Evolutionary conservation across 2,329 filamentous ascomycete species (phyloP).

Genomic region (Penicillium rolfsii): DNA sequence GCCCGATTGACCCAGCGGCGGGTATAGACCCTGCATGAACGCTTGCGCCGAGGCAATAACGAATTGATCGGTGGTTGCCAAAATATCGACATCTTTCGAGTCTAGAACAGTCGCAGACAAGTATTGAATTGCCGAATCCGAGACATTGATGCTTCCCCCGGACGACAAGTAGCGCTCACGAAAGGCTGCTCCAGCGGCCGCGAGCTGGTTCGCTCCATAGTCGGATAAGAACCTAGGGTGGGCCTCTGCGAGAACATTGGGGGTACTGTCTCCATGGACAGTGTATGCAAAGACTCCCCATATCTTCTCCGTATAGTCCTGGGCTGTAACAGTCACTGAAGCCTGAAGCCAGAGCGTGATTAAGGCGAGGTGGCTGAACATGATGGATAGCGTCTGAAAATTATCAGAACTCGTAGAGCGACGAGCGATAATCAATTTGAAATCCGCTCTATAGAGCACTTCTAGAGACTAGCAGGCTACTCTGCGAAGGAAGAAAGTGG

Average conservation of each 20-base stretch:
- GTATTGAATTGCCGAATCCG: slow-evolving; percentile 46
- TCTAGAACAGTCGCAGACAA: slow-evolving; percentile 52
- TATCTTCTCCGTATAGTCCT: slow-evolving; percentile 39
- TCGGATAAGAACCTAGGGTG: slow-evolving; percentile 51
- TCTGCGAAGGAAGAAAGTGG: not conserved
- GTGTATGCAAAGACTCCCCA: slow-evolving; percentile 59
- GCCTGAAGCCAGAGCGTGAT: slow-evolving; percentile 23
- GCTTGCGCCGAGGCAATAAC: slow-evolving; percentile 59
- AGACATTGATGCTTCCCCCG: slow-evolving; percentile 23
- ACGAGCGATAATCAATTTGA: not conserved
- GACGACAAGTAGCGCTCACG: slow-evolving; percentile 56
- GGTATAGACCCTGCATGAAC: slow-evolving; percentile 66
- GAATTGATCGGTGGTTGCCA: slow-evolving; percentile 53
- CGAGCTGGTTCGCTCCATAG: slow-evolving; percentile 59
- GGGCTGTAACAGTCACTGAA: slow-evolving; percentile 27
- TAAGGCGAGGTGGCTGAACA: slow-evolving; percentile 16
- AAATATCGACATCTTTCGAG: slow-evolving; percentile 52
- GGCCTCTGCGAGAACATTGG: slow-evolving; percentile 40
- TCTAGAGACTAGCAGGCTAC: not conserved
- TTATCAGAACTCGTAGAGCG: not conserved
- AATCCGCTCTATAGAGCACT: not conserved
- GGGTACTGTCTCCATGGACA: slow-evolving; percentile 59
- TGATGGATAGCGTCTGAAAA: slow-evolving; percentile 14
- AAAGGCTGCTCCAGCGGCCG: slow-evolving; percentile 55
- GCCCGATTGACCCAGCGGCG: slow-evolving; percentile 48